Evolutionary conservation across 192 early-diverging fungal species (phyloP).

Genomic region (Dissophora ornata): DNA sequence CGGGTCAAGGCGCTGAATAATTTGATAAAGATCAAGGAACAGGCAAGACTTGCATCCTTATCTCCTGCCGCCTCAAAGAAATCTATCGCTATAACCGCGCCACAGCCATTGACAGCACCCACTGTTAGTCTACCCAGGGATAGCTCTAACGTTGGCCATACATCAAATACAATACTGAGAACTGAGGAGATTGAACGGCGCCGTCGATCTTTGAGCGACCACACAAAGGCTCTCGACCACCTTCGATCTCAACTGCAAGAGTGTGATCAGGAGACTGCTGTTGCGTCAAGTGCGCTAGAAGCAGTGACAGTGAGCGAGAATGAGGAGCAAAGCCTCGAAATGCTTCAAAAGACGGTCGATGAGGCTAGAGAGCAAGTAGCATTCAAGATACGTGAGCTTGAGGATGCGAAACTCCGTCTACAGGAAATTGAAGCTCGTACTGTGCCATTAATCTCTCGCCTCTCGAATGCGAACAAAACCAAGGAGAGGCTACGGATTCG

Average conservation of each 20-base stretch:
- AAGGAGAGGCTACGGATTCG: not conserved
- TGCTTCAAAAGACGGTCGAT: not conserved
- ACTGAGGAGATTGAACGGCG: not conserved
- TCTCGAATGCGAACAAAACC: not conserved
- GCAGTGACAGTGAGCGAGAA: not conserved
- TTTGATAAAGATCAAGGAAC: constrained; percentile 20
- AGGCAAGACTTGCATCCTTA: constrained; percentile 1
- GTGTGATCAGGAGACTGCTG: constrained; percentile 6
- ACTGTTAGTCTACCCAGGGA: no score
- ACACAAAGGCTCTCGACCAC: constrained; percentile 15
- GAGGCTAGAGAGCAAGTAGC: constrained; percentile 13
- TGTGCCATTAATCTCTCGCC: not conserved
- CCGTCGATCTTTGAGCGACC: not conserved
- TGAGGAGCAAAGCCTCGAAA: not conserved
- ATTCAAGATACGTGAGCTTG: constrained; percentile 15
- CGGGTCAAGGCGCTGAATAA: constrained; percentile 28
- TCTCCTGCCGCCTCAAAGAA: no score
- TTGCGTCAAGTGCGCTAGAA: not conserved
- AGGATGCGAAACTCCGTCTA: constrained; percentile 11
- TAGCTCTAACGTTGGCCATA: not conserved
- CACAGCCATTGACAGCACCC: not conserved
- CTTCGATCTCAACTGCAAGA: constrained; percentile 17
- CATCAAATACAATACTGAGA: no score
- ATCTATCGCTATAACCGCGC: not conserved
- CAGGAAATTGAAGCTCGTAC: not conserved